These are phyloP conservation scores for Chrysoporthe cubensis DNA, from an alignment of 2,329 filamentous ascomycete genomes.

Conservation along the genomic window DNA sequence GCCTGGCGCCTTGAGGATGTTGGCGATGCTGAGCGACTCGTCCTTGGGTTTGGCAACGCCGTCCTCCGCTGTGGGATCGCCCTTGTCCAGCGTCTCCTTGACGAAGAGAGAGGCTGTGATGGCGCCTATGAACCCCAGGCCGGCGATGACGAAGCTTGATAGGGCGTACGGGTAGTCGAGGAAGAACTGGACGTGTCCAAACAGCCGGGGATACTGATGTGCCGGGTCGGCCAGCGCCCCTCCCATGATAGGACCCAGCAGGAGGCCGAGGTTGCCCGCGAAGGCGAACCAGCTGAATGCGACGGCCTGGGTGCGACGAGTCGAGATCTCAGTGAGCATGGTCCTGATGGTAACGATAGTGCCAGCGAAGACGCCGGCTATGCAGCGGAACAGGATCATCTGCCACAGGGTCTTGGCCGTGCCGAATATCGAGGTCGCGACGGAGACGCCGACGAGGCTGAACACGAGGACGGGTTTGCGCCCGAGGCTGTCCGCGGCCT, in stretches of 20 bases:
- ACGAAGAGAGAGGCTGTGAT: constrained; percentile 58
- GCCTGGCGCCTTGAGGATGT: constrained; percentile 65
- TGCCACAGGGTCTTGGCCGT: constrained; percentile 68
- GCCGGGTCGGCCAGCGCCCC: constrained; percentile 72
- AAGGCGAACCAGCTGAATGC: constrained; percentile 81
- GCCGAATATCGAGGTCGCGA: constrained; percentile 69
- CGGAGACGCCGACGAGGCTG: constrained; percentile 66
- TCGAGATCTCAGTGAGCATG: constrained; percentile 77
- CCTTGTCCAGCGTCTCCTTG: constrained; percentile 61
- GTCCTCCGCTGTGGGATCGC: constrained; percentile 27
- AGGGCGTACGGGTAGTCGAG: constrained; percentile 68
- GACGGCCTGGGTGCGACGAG: constrained; percentile 69
- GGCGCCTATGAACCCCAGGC: constrained; percentile 57
- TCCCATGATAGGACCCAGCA: constrained; percentile 71
- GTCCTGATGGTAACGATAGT: constrained; percentile 75
- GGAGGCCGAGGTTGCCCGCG: constrained; percentile 73
- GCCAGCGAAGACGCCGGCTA: constrained; percentile 75
- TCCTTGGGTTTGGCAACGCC: constrained; percentile 31
- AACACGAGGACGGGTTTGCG: constrained; percentile 73
- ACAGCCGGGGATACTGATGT: constrained; percentile 61
- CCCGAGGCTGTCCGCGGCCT: constrained; percentile 68
- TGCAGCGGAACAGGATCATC: constrained; percentile 73
- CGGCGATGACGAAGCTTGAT: constrained; percentile 61
- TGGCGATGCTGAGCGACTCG: constrained; percentile 47
- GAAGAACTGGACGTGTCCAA: constrained; percentile 62